Conservation (phyloP, 306 rosid genomes). For the Pyrus bretschneideri region DNA sequence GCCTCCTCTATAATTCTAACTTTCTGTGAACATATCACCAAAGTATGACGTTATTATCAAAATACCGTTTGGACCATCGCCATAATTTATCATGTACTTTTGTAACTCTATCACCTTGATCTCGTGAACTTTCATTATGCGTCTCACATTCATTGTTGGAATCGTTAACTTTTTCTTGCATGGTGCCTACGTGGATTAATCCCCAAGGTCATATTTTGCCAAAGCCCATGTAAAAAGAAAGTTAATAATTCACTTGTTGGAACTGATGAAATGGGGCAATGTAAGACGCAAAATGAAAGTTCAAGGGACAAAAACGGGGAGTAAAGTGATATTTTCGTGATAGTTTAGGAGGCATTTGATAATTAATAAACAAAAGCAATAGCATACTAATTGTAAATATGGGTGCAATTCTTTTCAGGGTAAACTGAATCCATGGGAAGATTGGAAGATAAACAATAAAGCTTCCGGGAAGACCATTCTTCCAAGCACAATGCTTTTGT, state of each 20-base stretch:
- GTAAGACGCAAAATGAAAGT: background rate
- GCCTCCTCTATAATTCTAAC: background rate
- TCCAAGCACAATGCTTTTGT: background rate
- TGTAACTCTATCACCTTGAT: background rate
- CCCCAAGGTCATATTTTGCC: too few relatives aligned
- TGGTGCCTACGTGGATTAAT: background rate
- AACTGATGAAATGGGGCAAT: background rate
- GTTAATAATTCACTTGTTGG: background rate
- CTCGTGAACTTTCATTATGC: background rate
- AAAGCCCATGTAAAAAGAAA: background rate
- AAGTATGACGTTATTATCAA: background rate
- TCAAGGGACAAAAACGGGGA: too few relatives aligned
- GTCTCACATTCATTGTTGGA: background rate
- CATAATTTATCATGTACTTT: background rate
- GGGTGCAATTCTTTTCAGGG: slow-evolving; percentile 32
- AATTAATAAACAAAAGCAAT: background rate
- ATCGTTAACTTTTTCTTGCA: background rate
- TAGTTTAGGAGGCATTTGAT: background rate
- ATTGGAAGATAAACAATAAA: background rate
- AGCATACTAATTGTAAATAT: background rate
- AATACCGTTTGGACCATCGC: background rate
- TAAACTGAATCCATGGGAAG: slow-evolving; percentile 12
- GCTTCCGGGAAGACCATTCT: background rate
- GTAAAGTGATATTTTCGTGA: background rate
- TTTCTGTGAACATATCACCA: background rate